Percentiles rank a stretch among this genome's conserved stretches.
phyloP scores from a whole-genome alignment of 148 eudicot genomes.

The Camellia japonica region DNA sequence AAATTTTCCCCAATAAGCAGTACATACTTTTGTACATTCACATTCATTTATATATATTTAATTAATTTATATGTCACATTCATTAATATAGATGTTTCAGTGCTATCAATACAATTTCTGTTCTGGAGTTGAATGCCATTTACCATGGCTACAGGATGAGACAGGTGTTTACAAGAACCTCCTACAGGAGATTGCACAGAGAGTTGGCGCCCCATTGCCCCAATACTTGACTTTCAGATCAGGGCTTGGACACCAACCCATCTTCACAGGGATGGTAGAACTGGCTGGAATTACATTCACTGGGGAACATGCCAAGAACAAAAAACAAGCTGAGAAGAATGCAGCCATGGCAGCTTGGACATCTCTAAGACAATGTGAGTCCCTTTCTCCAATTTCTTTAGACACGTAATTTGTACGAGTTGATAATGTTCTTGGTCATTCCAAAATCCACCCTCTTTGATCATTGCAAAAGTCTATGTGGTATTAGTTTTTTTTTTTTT shows the following conservation, averaged over 20 bases:
- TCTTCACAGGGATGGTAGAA: conserved; percentile 73
- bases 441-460: neutral
- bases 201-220: conserved; percentile 79
- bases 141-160: conserved; percentile 50
- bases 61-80: neutral
- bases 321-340: conserved; percentile 79
- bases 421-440: neutral
- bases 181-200: conserved; percentile 74
- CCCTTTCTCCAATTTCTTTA: conserved; percentile 6
- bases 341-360: conserved; percentile 87
- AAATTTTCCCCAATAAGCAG: neutral
- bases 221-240: conserved; percentile 64
- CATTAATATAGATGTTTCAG: neutral
- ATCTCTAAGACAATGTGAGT: conserved; percentile 66
- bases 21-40: neutral
- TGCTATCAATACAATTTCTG: neutral
- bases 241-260: conserved; percentile 68
- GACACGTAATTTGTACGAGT: neutral
- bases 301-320: conserved; percentile 76
- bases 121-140: conserved; percentile 20
- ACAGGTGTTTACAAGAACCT: conserved; percentile 79
- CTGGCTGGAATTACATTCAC: conserved; percentile 65
- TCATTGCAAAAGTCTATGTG: neutral
- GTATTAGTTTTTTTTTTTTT: neutral
- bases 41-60: neutral